Conservation (phyloP, 148 eudicot genomes). For the Salicornia ramosissima region DNA sequence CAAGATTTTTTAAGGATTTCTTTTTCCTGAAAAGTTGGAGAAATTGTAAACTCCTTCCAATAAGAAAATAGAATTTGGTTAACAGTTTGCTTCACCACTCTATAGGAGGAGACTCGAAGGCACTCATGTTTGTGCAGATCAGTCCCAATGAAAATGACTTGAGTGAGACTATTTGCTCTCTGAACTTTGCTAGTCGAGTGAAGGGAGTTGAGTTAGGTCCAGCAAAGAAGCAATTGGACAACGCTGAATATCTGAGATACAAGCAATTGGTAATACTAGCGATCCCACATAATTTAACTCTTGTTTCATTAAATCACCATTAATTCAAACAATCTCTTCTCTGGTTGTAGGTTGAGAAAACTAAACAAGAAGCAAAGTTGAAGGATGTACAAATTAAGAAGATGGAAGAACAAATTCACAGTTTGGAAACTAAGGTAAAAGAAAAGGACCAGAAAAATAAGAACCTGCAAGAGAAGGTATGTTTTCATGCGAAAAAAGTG, state of each 20-base stretch:
- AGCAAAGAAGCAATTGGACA: slow-evolving; percentile 89
- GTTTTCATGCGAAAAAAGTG: background rate
- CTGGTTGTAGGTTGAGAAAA: slow-evolving; percentile 57
- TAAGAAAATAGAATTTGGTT: background rate
- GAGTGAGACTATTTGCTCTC: slow-evolving; percentile 87
- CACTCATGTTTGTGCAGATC: slow-evolving; percentile 92
- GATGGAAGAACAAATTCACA: slow-evolving; percentile 72
- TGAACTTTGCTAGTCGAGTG: slow-evolving; percentile 91
- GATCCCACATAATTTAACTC: background rate
- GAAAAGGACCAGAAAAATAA: slow-evolving; percentile 79
- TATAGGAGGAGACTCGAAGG: slow-evolving; percentile 93
- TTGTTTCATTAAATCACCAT: background rate
- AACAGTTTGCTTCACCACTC: background rate
- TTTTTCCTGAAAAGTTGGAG: background rate
- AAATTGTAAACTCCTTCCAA: background rate
- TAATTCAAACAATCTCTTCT: background rate
- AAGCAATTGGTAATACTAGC: slow-evolving; percentile 62
- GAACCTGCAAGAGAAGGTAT: slow-evolving; percentile 83
- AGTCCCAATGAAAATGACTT: slow-evolving; percentile 85
- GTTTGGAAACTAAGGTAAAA: slow-evolving; percentile 68
- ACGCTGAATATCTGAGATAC: slow-evolving; percentile 60
- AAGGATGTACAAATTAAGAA: slow-evolving; percentile 77
- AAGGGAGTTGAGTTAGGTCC: slow-evolving; percentile 97
- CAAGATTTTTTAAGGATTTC: slow-evolving; percentile 5
- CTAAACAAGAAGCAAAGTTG: slow-evolving; percentile 64